These are phyloP conservation scores for Pelargonium myrrhifolium DNA, from an alignment of 441 rosid species.

Conservation along the genomic window DNA sequence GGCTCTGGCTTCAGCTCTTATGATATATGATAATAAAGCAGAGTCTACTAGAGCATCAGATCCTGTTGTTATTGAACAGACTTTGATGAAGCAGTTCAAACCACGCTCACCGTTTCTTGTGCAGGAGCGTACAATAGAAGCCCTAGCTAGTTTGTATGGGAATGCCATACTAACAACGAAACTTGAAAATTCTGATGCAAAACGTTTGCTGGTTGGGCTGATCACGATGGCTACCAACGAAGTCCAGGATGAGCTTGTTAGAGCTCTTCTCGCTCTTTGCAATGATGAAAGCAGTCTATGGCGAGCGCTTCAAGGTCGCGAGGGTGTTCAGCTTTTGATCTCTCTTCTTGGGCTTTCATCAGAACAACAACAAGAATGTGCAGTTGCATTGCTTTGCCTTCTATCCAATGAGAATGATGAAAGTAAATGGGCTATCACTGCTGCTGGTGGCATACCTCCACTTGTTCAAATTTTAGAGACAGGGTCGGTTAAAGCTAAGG, in stretches of 20 bases:
- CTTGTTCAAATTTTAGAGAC: slow-evolving; percentile 98
- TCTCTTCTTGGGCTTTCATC: slow-evolving; percentile 99
- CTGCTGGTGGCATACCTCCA: slow-evolving; percentile 99
- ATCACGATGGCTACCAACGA: slow-evolving; percentile 95
- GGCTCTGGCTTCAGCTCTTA: slow-evolving; percentile 95
- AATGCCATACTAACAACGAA: slow-evolving; percentile 64
- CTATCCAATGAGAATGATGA: slow-evolving; percentile 95
- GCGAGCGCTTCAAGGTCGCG: slow-evolving; percentile 98
- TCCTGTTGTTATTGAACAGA: slow-evolving; percentile 69
- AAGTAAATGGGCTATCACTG: slow-evolving; percentile 99
- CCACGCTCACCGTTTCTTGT: slow-evolving; percentile 78
- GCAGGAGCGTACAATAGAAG: slow-evolving; percentile 97
- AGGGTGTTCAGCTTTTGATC: slow-evolving; percentile 91
- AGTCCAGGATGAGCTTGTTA: slow-evolving; percentile 91
- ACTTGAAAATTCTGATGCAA: slow-evolving; percentile 83
- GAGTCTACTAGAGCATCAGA: slow-evolving; percentile 83
- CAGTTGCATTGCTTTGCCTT: slow-evolving; percentile 93
- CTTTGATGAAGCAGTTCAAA: slow-evolving; percentile 84
- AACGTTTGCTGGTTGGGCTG: slow-evolving; percentile 92
- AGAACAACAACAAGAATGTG: slow-evolving; percentile 99
- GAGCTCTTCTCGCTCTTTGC: slow-evolving; percentile 84
- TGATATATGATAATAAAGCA: slow-evolving; percentile 90
- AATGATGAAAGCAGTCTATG: slow-evolving; percentile 80
- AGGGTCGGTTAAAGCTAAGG: slow-evolving; percentile 97
- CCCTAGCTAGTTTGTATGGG: slow-evolving; percentile 97